Evolutionary conservation across 2,329 filamentous ascomycete genomes (phyloP), one percentile per base, ranked within the genome.

Genomic region (Ilyonectria sp.): DNA sequence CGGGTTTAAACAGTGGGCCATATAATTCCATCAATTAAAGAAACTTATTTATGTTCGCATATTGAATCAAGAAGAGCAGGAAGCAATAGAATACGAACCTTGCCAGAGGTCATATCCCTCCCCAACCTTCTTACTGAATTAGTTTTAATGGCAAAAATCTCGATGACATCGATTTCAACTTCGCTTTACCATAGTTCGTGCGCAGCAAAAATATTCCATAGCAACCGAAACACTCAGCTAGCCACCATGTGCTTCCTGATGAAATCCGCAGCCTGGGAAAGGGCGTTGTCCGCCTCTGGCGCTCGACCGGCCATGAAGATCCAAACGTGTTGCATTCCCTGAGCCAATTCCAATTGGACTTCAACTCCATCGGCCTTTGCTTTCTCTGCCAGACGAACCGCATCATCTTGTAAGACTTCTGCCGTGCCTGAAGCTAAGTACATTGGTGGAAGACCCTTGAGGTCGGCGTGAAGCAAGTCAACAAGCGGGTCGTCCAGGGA

Each of bases 291-390:
- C 2, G 56, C 56, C 29, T 60, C 56, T 3, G 56, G 56, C 2
- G 56, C 43, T 50, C 35, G 33, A 26, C 56, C 56, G 7, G 33
- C 56, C 56, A 60, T 60, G 7, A 50, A 49, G 4, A 60, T 29
- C 56, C 56, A 60, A 17, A 60, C 33, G 31, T 60, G 56, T 19
- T 60, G 56, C 56, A 60, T 49, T 10, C 21, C 56, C 5, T 60
- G 9, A 6, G 13, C 56, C 6, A 50, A 19, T 43, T 60, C 44
- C 21, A 60, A n/a, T 4, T 21, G 19, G 4, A 60, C 56, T 17
- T 60, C 56, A 9, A 60, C 19, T 40, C 56, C 56, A 8, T 44
- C 31, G 8, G 31, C 21, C 17, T 40, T 50, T 50, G 56, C 44
- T 10, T 11, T 37, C 10, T 50, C n/a, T 15, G 44, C 56, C 2